Conservation (phyloP, 2,329 filamentous ascomycete species). For the Beauveria bassiana region DNA sequence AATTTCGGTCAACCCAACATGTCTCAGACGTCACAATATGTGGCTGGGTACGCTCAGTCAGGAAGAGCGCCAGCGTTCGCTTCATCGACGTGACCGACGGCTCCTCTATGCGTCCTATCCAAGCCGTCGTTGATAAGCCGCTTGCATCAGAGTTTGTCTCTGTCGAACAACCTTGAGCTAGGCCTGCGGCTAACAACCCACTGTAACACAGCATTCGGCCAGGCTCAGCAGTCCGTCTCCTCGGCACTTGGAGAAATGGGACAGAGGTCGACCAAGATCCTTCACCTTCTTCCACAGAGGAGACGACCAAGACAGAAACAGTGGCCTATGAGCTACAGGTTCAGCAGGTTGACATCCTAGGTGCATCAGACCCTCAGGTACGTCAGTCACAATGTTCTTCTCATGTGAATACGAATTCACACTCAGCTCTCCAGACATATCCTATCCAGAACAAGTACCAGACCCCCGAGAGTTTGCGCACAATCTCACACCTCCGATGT, state of each 20-base stretch:
- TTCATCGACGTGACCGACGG: conserved; percentile 87
- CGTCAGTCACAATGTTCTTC: conserved; percentile 22
- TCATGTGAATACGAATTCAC: background rate
- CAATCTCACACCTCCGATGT: conserved; percentile 77
- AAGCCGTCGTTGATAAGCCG: conserved; percentile 68
- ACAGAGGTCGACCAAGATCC: background rate
- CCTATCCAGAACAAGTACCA: conserved; percentile 97
- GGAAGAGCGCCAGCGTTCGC: conserved; percentile 74
- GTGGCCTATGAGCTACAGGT: conserved; percentile 68
- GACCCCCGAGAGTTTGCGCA: conserved; percentile 78
- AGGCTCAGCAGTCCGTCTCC: conserved; percentile 71
- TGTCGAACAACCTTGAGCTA: conserved; percentile 16
- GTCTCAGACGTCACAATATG: conserved; percentile 53
- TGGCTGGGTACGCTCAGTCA: conserved; percentile 76
- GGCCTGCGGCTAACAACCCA: conserved; percentile 21
- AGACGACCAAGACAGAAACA: background rate
- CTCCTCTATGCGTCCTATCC: conserved; percentile 68
- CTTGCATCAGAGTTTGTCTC: conserved; percentile 62
- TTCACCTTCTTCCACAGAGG: background rate
- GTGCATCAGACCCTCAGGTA: conserved; percentile 72
- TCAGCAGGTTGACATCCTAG: conserved; percentile 59
- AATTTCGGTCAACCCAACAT: conserved; percentile 37
- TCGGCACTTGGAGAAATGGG: conserved; percentile 59
- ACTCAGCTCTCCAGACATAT: conserved; percentile 53
- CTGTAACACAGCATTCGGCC: conserved; percentile 58